Evolutionary conservation across 495 filamentous ascomycete genomes (phyloP), one percentile per base, ranked within the genome.

Genomic region (Physcia stellaris): DNA sequence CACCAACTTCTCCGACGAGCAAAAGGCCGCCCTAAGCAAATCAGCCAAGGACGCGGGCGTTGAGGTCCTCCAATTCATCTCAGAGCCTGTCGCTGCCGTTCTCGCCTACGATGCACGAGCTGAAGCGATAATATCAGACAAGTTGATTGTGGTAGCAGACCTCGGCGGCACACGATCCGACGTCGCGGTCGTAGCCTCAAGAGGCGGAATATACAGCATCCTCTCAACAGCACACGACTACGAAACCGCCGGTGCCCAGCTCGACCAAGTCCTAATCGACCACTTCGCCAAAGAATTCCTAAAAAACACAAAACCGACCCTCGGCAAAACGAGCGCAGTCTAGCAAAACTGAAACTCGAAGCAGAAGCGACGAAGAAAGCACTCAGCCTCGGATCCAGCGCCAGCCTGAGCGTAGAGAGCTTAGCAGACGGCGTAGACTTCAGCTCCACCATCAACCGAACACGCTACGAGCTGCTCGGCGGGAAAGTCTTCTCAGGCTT

Each of bases 211-310:
- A 68, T 96, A 98, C 71, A 94, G 83, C 33, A 79, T 94, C 47
- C 71, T 98, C 11, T 86, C 92, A 3, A 93, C 88, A 23, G 75
- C 78, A 11, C 90, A 98, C 60, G 90, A 98, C 67, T 94, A 92
- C 57, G 85, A 93, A 53, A 79, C 83, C 41, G 74, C 79, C 34
- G 90, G 90, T 49, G 60, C 70, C 18, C 74, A 82, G 32, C 64
- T 98, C 24, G 90, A 98, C 62, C 70, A 87, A 52, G 77, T 92
- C 24, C 69, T 98, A 32, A 80, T 94, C 48, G 87, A 96, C 56
- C 77, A 94, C 68, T 95, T 95, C 51, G 80, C 90, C 41, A 96
- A 98, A 71, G 90, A 95, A 59, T 98, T 98, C 63, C 67, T 88
- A 95, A 96, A 73, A 86, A 92, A 66, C 64, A 88, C 58, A 85